Evolutionary conservation across 257 asterid genomes (phyloP).

Genomic region (Leonotis leonurus): DNA sequence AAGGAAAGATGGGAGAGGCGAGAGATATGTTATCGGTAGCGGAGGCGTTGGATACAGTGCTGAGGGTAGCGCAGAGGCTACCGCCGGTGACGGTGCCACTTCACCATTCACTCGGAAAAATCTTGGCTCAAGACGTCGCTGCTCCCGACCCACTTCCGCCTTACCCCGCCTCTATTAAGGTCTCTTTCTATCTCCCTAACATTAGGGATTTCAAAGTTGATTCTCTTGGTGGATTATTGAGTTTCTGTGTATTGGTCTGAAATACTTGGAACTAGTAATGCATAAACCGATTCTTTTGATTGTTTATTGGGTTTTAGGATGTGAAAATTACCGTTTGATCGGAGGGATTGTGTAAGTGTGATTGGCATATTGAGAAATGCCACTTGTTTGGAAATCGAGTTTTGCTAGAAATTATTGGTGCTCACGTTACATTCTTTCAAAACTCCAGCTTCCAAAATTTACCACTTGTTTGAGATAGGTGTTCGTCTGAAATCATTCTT

Average conservation of each 20-base stretch:
- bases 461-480: not conserved
- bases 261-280: not conserved
- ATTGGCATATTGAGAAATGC: too few relatives aligned
- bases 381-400: not conserved
- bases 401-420: not conserved
- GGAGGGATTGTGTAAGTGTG: too few relatives aligned
- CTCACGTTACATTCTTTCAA: not conserved
- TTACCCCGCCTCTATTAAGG: conserved; percentile 93
- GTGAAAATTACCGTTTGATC: not conserved
- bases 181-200: conserved; percentile 1
- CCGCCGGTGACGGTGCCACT: conserved; percentile 57
- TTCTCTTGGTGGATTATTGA: not conserved
- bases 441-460: not conserved
- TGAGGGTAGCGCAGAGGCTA: conserved; percentile 49
- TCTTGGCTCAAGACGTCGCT: conserved; percentile 67
- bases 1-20: conserved; percentile 17
- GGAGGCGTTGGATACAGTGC: conserved; percentile 61
- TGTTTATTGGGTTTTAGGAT: not conserved
- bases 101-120: conserved; percentile 58
- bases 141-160: conserved; percentile 98
- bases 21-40: conserved; percentile 45
- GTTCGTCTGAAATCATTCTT: conserved; percentile 9
- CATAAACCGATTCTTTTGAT: not conserved
- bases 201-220: not conserved
- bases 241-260: not conserved